Evolutionary conservation across 768 basidiomycete genomes (phyloP).

Genomic region (Podaxis sp.): DNA sequence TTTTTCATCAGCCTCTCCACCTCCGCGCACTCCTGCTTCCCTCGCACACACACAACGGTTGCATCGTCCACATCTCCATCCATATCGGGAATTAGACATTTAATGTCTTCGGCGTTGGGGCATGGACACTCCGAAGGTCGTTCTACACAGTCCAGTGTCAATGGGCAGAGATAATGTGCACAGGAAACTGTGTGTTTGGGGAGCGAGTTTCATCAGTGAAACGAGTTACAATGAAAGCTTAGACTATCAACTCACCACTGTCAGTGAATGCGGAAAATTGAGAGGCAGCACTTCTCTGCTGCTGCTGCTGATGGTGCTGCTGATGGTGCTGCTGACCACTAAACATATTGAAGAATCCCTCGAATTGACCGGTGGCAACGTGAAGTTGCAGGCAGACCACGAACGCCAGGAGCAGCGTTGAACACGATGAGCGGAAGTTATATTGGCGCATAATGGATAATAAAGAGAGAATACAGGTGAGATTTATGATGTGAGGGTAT

Average conservation of each 20-base stretch:
- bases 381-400: slow-evolving; percentile 34
- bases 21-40: slow-evolving; percentile 56
- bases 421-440: not conserved
- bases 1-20: slow-evolving; percentile 54
- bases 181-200: slow-evolving; percentile 53
- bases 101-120: slow-evolving; percentile 72
- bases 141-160: slow-evolving; percentile 67
- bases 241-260: slow-evolving; percentile 42
- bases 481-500: not conserved
- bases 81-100: slow-evolving; percentile 69
- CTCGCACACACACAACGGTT: slow-evolving; percentile 71
- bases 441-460: not conserved
- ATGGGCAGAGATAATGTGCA: slow-evolving; percentile 72
- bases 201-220: not conserved
- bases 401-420: slow-evolving; percentile 8
- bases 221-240: not conserved
- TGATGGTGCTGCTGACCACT: slow-evolving; percentile 48
- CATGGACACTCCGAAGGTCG: slow-evolving; percentile 73
- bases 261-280: slow-evolving; percentile 71
- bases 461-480: not conserved
- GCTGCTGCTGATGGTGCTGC: slow-evolving; percentile 55
- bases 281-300: slow-evolving; percentile 49
- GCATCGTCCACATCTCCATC: slow-evolving; percentile 45
- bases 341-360: slow-evolving; percentile 80
- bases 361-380: slow-evolving; percentile 62